Evolutionary conservation across 495 filamentous ascomycete species (phyloP), one percentile per base, ranked within the genome.

Genomic region (Neurospora discreta): DNA sequence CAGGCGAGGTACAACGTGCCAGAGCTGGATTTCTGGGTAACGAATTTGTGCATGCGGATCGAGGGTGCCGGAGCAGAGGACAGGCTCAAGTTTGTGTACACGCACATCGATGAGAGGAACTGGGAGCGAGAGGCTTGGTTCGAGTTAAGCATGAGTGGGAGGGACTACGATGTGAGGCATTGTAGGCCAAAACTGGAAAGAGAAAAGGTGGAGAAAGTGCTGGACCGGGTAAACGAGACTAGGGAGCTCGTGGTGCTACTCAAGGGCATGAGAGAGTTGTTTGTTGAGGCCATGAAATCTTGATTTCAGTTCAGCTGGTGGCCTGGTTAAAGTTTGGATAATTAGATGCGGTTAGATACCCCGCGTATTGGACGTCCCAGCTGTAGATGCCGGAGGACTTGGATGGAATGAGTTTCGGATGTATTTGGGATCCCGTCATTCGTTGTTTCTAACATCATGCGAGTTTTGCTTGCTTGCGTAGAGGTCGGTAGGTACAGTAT

Each of bases 21-120:
- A 3, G 95, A 99, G 80, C 85, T 98, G 44, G 90, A 93, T 44
- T 98, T 99, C 80, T 99, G 96, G 96, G 90, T 96, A 77, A 90
- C 92, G 71, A 93, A 93, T 79, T 83, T 99, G 73, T 91, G 95
- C 72, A 76, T 98, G 82, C 85, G 91, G 69, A 95, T 99, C 78
- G 94, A 98, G 79, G 95, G 95, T 5, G 91, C 91, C 0, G 95
- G 95, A 0, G 85, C 86, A 69, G 89, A 91, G 70, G 94, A 98
- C 81, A 85, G 92, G 43, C 84, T 99, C 73, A 96, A 94, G 80
- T 97, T 99, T 83, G 87, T 94, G 5, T 99, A 91, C 78, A 93
- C 87, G n/a, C 91, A 97, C 80, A 81, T 97, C 39, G 87, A 91
- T 77, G 95, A 97, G 82, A 87, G 89, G 74, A 90, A 95, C 75